Conservation (phyloP, 306 rosid genomes). For the Carpinus viminea region DNA sequence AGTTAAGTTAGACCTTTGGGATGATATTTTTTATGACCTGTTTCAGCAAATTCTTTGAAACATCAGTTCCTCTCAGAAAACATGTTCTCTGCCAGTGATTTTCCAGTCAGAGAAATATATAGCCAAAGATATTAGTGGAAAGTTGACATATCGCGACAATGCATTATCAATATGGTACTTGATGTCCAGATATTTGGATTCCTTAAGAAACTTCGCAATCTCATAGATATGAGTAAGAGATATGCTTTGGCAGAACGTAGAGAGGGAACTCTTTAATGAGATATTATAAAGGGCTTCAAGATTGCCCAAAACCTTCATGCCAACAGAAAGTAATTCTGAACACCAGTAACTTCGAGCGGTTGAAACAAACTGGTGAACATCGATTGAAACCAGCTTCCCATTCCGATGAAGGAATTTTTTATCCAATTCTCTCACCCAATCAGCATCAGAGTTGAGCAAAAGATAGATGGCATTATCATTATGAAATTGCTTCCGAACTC, state of each 20-base stretch:
- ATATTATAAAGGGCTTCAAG: slow-evolving; percentile 39
- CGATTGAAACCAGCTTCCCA: slow-evolving; percentile 42
- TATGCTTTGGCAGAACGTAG: slow-evolving; percentile 29
- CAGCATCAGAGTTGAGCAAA: slow-evolving; percentile 57
- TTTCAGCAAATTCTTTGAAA: slow-evolving; percentile 27
- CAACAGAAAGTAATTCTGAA: slow-evolving; percentile 50
- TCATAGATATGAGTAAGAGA: slow-evolving; percentile 44
- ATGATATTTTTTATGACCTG: slow-evolving; percentile 33
- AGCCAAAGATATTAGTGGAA: slow-evolving; percentile 31
- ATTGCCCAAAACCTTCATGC: slow-evolving; percentile 46
- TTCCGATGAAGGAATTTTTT: slow-evolving; percentile 31
- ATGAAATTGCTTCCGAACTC: slow-evolving; percentile 41
- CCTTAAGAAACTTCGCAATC: slow-evolving; percentile 48
- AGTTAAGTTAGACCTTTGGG: slow-evolving; percentile 25
- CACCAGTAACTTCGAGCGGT: slow-evolving; percentile 56
- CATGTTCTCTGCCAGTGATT: slow-evolving; percentile 33
- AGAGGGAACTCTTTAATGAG: slow-evolving; percentile 13
- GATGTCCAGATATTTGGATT: slow-evolving; percentile 27
- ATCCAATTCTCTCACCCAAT: slow-evolving; percentile 48
- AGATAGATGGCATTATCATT: slow-evolving; percentile 27
- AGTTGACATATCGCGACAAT: slow-evolving; percentile 17
- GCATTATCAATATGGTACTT: background rate
- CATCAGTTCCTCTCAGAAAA: slow-evolving; percentile 41
- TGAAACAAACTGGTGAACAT: slow-evolving; percentile 34
- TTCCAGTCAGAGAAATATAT: slow-evolving; percentile 43